These are phyloP conservation scores for Populus euphratica DNA, from an alignment of 345 rosid species.

Conservation along the genomic window DNA sequence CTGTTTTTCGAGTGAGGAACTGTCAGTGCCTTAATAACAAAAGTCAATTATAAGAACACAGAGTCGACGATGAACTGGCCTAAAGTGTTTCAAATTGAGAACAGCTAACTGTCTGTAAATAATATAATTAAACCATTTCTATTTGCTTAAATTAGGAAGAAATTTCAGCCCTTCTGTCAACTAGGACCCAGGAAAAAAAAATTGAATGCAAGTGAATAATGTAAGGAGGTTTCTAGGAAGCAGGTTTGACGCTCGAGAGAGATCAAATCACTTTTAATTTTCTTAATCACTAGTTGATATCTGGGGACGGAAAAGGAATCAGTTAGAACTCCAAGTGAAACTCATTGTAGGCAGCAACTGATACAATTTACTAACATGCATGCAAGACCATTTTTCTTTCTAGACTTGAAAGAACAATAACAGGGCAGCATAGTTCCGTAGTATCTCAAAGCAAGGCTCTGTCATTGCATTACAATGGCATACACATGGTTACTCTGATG, in stretches of 20 bases:
- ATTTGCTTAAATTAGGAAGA: not conserved
- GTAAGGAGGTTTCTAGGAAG: not conserved
- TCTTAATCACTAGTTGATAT: not conserved
- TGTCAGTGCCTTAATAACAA: not conserved
- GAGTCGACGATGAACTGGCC: not conserved
- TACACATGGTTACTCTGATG: too few species aligned
- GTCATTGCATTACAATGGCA: not conserved
- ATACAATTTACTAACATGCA: not conserved
- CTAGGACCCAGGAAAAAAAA: not conserved
- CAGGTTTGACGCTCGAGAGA: not conserved
- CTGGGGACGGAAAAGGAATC: not conserved
- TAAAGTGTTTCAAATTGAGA: not conserved
- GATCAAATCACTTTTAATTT: not conserved
- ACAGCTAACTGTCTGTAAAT: not conserved
- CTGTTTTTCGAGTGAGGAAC: not conserved
- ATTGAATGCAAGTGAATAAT: not conserved
- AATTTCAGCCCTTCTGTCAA: not conserved
- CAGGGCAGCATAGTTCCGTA: not conserved
- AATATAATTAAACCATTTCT: not conserved
- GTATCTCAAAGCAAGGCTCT: not conserved
- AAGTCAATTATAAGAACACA: not conserved
- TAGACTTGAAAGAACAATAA: not conserved
- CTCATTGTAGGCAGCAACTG: not conserved
- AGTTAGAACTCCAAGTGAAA: not conserved
- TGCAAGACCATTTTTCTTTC: not conserved